phyloP scores from a whole-genome alignment of 177 flowering plant genomes.

The Telopea speciosissima region DNA sequence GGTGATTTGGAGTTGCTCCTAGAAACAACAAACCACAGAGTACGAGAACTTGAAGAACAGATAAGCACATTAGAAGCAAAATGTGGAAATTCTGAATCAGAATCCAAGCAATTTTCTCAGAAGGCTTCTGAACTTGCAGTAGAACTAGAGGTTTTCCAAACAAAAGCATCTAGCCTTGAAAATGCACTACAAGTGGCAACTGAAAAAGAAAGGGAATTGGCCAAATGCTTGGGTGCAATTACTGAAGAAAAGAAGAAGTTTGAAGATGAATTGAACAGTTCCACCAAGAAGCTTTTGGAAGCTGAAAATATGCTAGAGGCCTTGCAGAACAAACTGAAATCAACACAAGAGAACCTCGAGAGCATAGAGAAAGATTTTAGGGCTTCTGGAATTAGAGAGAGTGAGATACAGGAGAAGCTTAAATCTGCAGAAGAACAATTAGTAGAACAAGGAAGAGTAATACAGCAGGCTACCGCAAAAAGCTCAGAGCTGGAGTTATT shows the following conservation, averaged over 20 bases:
- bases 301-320: slow-evolving; percentile 46
- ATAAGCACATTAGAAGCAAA: slow-evolving; percentile 48
- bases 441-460: slow-evolving; percentile 34
- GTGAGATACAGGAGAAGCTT: slow-evolving; percentile 58
- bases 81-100: slow-evolving; percentile 50
- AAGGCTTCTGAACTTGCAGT: slow-evolving; percentile 51
- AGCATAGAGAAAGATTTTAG: slow-evolving; percentile 51
- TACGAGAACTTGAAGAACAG: slow-evolving; percentile 76
- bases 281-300: slow-evolving; percentile 51
- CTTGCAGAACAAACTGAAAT: slow-evolving; percentile 48
- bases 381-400: slow-evolving; percentile 50
- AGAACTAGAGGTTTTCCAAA: slow-evolving; percentile 54
- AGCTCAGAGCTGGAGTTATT: slow-evolving; percentile 46
- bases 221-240: slow-evolving; percentile 32
- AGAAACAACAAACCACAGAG: slow-evolving; percentile 62
- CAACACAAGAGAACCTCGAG: slow-evolving; percentile 45
- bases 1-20: slow-evolving; percentile 61
- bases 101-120: slow-evolving; percentile 32
- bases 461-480: slow-evolving; percentile 49
- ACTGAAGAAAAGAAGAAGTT: slow-evolving; percentile 53
- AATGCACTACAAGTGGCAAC: slow-evolving; percentile 45
- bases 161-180: slow-evolving; percentile 56
- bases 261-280: slow-evolving; percentile 41
- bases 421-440: slow-evolving; percentile 57
- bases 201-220: slow-evolving; percentile 59